Base-by-base conservation (phyloP, 78 protist species). In the Chrysochromulina tobinii region DNA sequence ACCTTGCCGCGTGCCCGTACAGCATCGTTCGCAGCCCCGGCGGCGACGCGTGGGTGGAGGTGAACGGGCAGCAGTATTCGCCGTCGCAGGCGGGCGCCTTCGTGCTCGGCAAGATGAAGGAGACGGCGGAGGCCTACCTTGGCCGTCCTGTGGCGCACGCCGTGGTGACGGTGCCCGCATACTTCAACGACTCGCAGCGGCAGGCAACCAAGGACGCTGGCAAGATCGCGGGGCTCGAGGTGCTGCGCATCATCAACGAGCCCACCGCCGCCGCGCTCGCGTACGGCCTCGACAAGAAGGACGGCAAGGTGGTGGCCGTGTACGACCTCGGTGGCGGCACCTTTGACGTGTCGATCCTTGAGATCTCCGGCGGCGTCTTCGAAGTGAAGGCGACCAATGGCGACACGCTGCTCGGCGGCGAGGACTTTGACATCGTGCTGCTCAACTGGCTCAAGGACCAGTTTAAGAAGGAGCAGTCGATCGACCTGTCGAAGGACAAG, bases 181-280 rank as follows among this genome's bases (percentile, higher is more conserved):
- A 99, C 95, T 99, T 99, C 95, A 99, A 98, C 97, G 99, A 99
- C 94, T 88, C 98, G 25, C 99, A 99, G 95, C 97, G 99, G 57
- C 99, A 97, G 96, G 95, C 97, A 9, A 96, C 97, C 64, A 91
- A 94, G 93, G 97, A 96, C 89, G 97, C 98, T 0, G 96, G 98
- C 87, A 27, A 20, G 66, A 96, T 97, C 73, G 96, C 98, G 12
- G 98, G 98, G 4, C 90, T 95, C 50, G 77, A 90, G 57, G 99
- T 98, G 21, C 89, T 94, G 50, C 97, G 99, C 18, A 97, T 99
- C 84, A 95, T 99, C 94, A 99, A 99, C 97, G 99, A 99, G 96
- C 99, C 99, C 25, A 99, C 99, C 0, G 99, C 99, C 11, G 99
- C 99, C 2, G 97, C 99, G 27, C 93, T 98, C 50, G 99, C 99